These are phyloP conservation scores for Lactarius hengduanensis DNA, from an alignment of 768 basidiomycete genomes.

Conservation along the genomic window DNA sequence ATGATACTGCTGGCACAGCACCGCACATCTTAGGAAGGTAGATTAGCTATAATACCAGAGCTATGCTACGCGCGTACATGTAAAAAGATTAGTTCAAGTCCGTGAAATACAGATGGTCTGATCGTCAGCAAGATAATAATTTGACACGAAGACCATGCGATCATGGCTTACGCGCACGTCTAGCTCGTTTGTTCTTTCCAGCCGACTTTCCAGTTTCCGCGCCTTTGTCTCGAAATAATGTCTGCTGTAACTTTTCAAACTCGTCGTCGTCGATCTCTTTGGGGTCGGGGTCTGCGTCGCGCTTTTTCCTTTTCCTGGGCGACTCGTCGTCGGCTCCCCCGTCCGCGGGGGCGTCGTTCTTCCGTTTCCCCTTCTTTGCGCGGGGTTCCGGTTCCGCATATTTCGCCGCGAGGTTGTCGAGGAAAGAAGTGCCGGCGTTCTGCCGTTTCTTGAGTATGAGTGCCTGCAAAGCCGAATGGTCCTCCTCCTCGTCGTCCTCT, in stretches of 20 bases:
- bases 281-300: constrained; percentile 37
- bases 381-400: constrained; percentile 54
- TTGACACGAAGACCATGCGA: neutral
- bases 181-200: constrained; percentile 21
- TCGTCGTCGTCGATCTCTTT: constrained; percentile 68
- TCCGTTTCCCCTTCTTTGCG: constrained; percentile 44
- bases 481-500: constrained; percentile 53
- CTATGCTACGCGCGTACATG: constrained; percentile 16
- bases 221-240: constrained; percentile 50
- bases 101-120: constrained; percentile 3
- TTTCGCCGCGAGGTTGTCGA: constrained; percentile 73
- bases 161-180: constrained; percentile 21
- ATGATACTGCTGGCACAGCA: constrained; percentile 1
- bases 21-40: neutral
- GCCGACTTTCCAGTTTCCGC: constrained; percentile 12
- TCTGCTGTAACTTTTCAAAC: constrained; percentile 59
- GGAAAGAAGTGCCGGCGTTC: constrained; percentile 67
- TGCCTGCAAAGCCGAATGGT: constrained; percentile 70
- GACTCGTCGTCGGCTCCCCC: constrained; percentile 40
- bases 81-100: constrained; percentile 3
- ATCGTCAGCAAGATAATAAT: neutral
- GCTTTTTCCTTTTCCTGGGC: constrained; percentile 49
- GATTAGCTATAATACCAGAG: constrained; percentile 12
- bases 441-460: constrained; percentile 77
- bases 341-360: constrained; percentile 43